Evolutionary conservation across 495 filamentous ascomycete species (phyloP).

Genomic region (Penicillium samsonianum): DNA sequence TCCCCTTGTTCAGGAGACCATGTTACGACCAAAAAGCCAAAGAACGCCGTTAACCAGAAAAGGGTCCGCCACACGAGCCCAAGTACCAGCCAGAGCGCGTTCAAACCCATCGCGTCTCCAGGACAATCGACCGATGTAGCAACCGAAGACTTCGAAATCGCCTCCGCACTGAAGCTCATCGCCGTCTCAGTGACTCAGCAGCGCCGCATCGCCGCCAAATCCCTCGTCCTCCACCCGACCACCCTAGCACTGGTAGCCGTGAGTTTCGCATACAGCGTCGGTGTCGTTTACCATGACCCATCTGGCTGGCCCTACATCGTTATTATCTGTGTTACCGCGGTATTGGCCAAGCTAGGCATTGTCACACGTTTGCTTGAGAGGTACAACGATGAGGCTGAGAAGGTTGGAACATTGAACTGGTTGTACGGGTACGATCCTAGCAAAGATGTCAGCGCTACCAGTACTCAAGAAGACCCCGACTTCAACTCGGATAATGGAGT

Average conservation of each 20-base stretch:
- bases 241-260: conserved; percentile 38
- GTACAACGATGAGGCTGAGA: conserved; percentile 57
- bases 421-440: conserved; percentile 29
- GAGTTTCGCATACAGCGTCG: conserved; percentile 37
- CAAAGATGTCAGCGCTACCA: background rate
- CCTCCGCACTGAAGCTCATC: conserved; percentile 52
- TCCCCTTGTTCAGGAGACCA: background rate
- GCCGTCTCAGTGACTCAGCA: conserved; percentile 65
- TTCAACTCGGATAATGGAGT: conserved; percentile 10
- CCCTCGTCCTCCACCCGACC: conserved; percentile 55
- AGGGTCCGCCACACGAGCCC: background rate
- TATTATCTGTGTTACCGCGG: conserved; percentile 40
- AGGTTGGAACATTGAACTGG: conserved; percentile 49
- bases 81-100: background rate
- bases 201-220: conserved; percentile 52
- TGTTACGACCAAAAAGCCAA: background rate
- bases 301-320: conserved; percentile 19
- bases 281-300: conserved; percentile 42
- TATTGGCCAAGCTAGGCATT: conserved; percentile 46
- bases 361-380: conserved; percentile 40
- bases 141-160: conserved; percentile 19
- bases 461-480: background rate
- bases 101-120: background rate
- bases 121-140: background rate
- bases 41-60: background rate